phyloP scores from a whole-genome alignment of 1,284 basidiomycete species.

The Peniophora sp. region DNA sequence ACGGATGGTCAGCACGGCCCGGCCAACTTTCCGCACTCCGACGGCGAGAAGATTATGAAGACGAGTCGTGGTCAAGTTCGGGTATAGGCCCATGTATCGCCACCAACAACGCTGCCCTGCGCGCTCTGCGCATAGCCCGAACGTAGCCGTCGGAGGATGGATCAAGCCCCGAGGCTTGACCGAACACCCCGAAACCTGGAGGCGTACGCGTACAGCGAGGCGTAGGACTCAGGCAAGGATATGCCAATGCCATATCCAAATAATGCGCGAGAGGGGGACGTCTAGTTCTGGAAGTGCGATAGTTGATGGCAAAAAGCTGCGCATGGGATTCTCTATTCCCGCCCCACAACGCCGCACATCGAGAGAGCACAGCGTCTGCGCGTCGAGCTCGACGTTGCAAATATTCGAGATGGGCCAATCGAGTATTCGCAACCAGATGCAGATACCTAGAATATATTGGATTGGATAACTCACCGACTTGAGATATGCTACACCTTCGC shows the following conservation, averaged over 20 bases:
- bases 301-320: not conserved
- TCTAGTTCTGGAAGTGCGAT: not conserved
- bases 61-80: not conserved
- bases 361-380: no score
- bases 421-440: no score
- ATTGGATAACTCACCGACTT: slow-evolving; percentile 59
- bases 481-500: slow-evolving; percentile 93
- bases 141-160: no score
- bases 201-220: no score
- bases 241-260: not conserved
- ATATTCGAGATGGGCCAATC: not conserved
- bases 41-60: no score
- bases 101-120: not conserved
- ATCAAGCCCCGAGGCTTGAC: no score
- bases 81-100: not conserved
- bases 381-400: not conserved
- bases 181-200: no score
- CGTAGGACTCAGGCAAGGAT: not conserved
- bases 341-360: not conserved
- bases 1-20: not conserved
- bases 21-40: not conserved
- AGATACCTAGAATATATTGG: not conserved
- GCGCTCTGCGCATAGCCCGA: no score
- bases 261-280: no score
- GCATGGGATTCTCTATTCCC: not conserved